Evolutionary conservation across 805 yeast genomes (phyloP), one percentile per base, ranked within the genome.

Genomic region (Sugiyamaella americana): DNA sequence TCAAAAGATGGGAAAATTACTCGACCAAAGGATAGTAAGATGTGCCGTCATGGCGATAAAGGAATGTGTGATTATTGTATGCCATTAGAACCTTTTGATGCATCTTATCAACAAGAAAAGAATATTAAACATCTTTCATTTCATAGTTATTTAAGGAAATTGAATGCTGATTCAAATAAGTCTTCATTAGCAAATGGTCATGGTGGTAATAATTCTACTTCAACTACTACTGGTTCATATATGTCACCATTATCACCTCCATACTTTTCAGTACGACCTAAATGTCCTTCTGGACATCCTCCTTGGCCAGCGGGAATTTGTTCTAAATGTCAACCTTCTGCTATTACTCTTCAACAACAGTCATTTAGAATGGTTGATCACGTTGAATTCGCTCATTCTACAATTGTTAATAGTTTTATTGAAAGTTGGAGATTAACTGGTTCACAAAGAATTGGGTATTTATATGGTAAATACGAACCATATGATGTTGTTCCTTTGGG

Each of bases 21-120:
- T 23, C 74, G 98, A 29, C 65, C 70, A 32, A 73, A 70, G 52
- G 76, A 87, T 1, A 49, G 58, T 19, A 57, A 63, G 2, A 68
- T 88, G 51, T 91, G 98, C 65, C 77, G 82, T 50, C 98, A 93
- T 62, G 84, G 91, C 2, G 91, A 82, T 34, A 83, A 82, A 57
- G 99, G 98, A 1, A 93, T 93, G 98, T 93, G 98, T 65, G 98
- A 93, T 60, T 87, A 88, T 61, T 93, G 98, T 63, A 80, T 94
- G 29, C 96, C 98, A 0, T 68, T 93, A 44, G 96, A 96, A 30
- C 98, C 98, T 2, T 93, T 91, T 87, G 96, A 93, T 63, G 74
- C 74, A 52, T 77, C 73, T 19, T 91, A 88, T 62, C 82, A 81
- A 53, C 76, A 76, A 41, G 82, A 80, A 51, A 72, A 88, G 51